A percentile compares a stretch with the other conserved stretches of the same genome.
These are phyloP conservation scores for Piloderma croceum DNA, from an alignment of 768 basidiomycete genomes.

Conservation along the genomic window DNA sequence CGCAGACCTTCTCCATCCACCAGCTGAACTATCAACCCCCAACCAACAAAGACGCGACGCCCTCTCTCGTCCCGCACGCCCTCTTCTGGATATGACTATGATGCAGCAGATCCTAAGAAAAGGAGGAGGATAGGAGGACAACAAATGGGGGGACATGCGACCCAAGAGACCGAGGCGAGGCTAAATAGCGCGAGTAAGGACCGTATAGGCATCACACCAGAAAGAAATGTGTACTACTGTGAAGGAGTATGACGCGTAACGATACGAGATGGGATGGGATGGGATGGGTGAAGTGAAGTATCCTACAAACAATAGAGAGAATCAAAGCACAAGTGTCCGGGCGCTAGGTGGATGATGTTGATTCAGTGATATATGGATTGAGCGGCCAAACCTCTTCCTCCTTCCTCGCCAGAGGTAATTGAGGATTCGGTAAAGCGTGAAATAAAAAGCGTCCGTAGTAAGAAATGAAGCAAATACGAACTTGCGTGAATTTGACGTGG, in stretches of 20 bases:
- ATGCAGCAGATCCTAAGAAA: conserved; percentile 25
- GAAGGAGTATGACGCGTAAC: conserved; percentile 13
- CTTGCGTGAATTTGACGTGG: conserved; percentile 23
- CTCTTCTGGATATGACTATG: conserved; percentile 32
- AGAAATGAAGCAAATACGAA: conserved; percentile 35
- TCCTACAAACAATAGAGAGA: conserved; percentile 1
- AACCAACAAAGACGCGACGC: conserved; percentile 45
- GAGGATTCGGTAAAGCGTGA: conserved; percentile 34
- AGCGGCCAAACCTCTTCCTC: conserved; percentile 31
- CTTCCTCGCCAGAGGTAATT: conserved; percentile 11
- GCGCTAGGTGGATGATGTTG: conserved; percentile 8
- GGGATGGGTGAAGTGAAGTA: conserved; percentile 12
- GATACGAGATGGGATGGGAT: conserved; percentile 9
- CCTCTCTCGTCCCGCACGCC: conserved; percentile 69
- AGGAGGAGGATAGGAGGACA: conserved; percentile 68
- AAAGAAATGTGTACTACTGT: conserved; percentile 15
- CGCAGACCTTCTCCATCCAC: conserved; percentile 7
- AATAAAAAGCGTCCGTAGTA: conserved; percentile 77
- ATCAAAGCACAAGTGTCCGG: background rate
- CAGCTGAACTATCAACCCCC: conserved; percentile 6
- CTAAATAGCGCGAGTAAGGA: conserved; percentile 22
- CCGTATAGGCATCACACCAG: conserved; percentile 15
- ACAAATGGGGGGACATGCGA: conserved; percentile 36
- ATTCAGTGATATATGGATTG: conserved; percentile 22
- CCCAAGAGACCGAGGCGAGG: conserved; percentile 20